phyloP scores from a whole-genome alignment of 2,329 filamentous ascomycete species.

The Xylaria sp. region DNA sequence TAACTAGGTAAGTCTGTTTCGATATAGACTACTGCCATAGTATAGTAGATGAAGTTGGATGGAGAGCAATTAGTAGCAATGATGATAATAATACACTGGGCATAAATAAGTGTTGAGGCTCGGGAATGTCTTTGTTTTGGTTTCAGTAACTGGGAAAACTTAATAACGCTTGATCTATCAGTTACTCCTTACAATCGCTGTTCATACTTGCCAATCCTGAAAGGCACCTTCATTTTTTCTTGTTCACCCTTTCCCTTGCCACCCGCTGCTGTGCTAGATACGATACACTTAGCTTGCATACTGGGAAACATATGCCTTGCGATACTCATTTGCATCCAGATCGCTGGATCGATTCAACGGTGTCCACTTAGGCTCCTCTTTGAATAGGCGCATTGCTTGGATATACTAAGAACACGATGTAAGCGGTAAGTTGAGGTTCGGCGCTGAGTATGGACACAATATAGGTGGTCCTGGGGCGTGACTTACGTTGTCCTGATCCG shows the following conservation, averaged over 20 bases:
- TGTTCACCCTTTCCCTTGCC: not conserved
- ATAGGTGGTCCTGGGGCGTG: not conserved
- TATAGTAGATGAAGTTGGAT: no score
- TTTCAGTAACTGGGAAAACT: no score
- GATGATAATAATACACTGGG: no score
- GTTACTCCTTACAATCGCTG: not conserved
- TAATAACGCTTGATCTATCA: not conserved
- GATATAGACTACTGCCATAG: no score
- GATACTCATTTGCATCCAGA: conserved; percentile 80
- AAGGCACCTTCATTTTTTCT: not conserved
- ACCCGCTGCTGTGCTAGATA: not conserved
- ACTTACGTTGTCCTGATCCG: conserved; percentile 88
- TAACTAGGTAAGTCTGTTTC: no score
- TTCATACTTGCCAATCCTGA: not conserved
- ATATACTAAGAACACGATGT: conserved; percentile 73
- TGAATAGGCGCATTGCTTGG: conserved; percentile 95
- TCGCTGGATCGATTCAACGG: conserved; percentile 83
- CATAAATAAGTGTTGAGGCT: no score
- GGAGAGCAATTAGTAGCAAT: no score
- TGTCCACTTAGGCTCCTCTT: conserved; percentile 99
- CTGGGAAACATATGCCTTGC: conserved; percentile 78
- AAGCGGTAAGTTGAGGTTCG: conserved; percentile 3
- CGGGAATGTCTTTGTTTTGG: no score
- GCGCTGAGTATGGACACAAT: not conserved
- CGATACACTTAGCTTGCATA: conserved; percentile 47